Base-by-base conservation (phyloP, 306 rosid species). In the Lotus japonicus region DNA sequence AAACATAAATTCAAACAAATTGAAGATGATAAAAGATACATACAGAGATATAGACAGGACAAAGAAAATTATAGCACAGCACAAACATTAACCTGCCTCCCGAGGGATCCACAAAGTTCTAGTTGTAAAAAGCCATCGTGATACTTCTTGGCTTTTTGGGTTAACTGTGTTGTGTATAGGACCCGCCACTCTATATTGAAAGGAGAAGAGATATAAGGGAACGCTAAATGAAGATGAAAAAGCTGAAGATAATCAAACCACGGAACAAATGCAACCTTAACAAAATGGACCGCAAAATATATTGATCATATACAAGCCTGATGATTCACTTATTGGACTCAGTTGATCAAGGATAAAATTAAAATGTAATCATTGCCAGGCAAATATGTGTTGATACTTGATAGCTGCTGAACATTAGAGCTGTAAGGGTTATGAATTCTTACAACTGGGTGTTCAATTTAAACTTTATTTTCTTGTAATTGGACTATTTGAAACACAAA, bases 81-180 rank as follows among this genome's bases (percentile, higher is more conserved):
- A 35, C 54, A 7, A 77, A 72, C 58, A 68, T 56, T 14, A 77
- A 90, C 95, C 95, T 88, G 85, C 81, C 84, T 81, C 79, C 83
- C 85, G 9, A 11, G 78, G 18, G 90, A 84, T 72, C 87, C 88
- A 65, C 77, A 77, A 33, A 65, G 14, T 70, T 78, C 69, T 58
- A 88, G 76, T 50, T 52, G 76, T 76, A 88, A 80, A 74, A 90
- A 77, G 23, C 95, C 95, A 55, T 90, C 90, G 16, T 84, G 90
- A 78, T 79, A 88, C 85, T 77, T 88, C 79, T 86, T 86, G 55
- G 83, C 68, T 54, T 90, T 88, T 76, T 86, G 85, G 56, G 87
- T 83, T 69, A 86, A 58, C 52, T 88, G 89, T 42, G 87, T 39
- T 60, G 97, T 83, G 75, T 88, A 90, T 12, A 84, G 64, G 43